Evolutionary conservation across 257 asterid genomes (phyloP), one percentile per base, ranked within the genome.

Genomic region (Eucommia ulmoides): DNA sequence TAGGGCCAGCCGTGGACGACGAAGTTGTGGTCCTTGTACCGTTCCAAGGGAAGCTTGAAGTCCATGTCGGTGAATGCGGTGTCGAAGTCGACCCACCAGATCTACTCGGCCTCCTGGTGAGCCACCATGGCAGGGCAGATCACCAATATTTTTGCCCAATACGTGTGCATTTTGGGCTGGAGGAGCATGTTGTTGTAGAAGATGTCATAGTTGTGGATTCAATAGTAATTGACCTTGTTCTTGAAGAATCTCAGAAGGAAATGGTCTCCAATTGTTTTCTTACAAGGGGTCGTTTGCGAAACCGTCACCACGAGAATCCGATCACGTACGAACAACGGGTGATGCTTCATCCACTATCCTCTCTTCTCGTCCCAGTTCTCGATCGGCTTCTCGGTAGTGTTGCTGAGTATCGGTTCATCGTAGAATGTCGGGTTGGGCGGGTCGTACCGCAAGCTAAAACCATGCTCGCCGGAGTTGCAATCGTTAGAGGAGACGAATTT

Each of bases 61-160:
- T 83, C 96, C 99, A 91, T 91, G 55, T 91, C 99, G n/a, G 99
- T 91, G 60, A 91, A 59, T 6, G 93, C 96, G 2, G 99, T 96
- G 65, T 91, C 99, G 46, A 96, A 83, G 41, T 91, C 99, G 1
- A 91, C 93, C 99, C 99, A 91, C 99, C 99, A 91, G 83, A 91
- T 86, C 99, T 96, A 91, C 72, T 91, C 98, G 52, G 77, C 80
- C 64, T 91, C 94, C 20, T 96, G 99, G 59, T 91, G 99, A 49
- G 99, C 95, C 56, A 91, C 51, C 99, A 91, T 91, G 24, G 83
- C 79, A 12, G 96, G 96, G 64, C 75, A 74, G 14, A 91, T 72
- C 14, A 72, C 60, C 7, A 96, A 93, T 52, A 80, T 74, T 54
- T 91, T 91, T 8, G 99, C 99, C 99, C 99, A 91, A 60, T 78